A percentile compares a stretch with the other conserved stretches of the same genome.
Conservation (phyloP, 2,329 filamentous ascomycete species). For the Diplodia mutila region DNA sequence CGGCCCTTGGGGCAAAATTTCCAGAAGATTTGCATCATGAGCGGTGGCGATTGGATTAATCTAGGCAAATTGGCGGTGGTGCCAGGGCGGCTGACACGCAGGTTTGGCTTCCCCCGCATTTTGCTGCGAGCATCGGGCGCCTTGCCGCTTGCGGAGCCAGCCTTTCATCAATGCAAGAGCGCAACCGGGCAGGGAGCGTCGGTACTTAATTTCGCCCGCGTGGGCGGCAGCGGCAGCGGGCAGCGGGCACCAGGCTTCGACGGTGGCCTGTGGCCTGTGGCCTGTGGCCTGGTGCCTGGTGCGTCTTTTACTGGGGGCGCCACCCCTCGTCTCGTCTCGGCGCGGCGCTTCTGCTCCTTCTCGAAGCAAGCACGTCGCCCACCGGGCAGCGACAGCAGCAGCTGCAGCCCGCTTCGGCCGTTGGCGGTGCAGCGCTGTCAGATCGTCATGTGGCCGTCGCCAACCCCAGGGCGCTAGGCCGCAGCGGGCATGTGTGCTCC, state of each 20-base stretch:
- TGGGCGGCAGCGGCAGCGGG: background rate
- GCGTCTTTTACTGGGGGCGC: background rate
- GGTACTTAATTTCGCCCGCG: constrained; percentile 20
- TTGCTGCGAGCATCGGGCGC: constrained; percentile 16
- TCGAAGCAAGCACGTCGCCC: background rate
- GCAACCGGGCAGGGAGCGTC: constrained; percentile 1
- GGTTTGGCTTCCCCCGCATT: constrained; percentile 14
- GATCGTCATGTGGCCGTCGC: constrained; percentile 23
- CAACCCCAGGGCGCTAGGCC: constrained; percentile 16
- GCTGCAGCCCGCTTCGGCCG: background rate
- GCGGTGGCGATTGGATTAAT: constrained; percentile 10
- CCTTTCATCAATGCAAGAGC: constrained; percentile 9
- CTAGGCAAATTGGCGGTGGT: constrained; percentile 18
- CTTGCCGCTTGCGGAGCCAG: constrained; percentile 12
- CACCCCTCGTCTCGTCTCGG: constrained; percentile 1
- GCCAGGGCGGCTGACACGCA: constrained; percentile 12
- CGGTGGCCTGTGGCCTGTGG: too few relatives aligned
- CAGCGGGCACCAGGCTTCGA: too few relatives aligned
- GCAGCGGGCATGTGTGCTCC: constrained; percentile 13
- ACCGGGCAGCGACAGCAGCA: background rate
- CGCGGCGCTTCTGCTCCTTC: background rate
- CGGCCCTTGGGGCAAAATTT: background rate
- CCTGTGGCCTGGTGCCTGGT: too few relatives aligned
- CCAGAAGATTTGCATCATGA: background rate
- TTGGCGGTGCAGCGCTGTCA: constrained; percentile 16